Base-by-base conservation (phyloP, 331 rosid species). In the Telfairia occidentalis region DNA sequence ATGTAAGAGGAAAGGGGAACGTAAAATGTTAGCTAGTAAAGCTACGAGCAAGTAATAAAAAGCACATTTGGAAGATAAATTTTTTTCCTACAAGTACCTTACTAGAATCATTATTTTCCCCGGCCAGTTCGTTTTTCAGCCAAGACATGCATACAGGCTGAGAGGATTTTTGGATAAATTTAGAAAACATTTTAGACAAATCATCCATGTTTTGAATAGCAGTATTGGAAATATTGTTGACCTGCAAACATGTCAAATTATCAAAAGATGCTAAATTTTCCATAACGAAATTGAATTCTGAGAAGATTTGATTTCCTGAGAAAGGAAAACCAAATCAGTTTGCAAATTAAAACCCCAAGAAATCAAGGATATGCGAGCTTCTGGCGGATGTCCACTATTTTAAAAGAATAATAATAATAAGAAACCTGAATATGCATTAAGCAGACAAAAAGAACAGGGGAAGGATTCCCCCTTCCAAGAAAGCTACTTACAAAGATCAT, bases 51-150 rank as follows among this genome's bases (percentile, higher is more conserved):
- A 58, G 18, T 70, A 63, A 57, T 53, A 50, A 42, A 37, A 15
- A 46, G 2, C 48, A n/a, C 46, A 53, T 67, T 49, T 59, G 59
- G 48, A 38, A 24, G 28, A 55, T 53, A 79, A 29, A 72, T 75
- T 59, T 49, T 35, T 57, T 78, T 73, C 73, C 50, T 26, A 64
- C 48, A 82, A 43, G 61, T 86, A 91, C 98, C 96, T 82, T 76
- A 77, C 82, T 77, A 58, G 80, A 71, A 46, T 70, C 82, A 29
- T 85, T 73, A 75, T 86, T 82, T 81, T 79, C 78, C 74, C 88
- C 81, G 69, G 40, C 32, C 81, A 82, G 89, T 74, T 90, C 98
- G 12, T 83, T 84, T 84, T 90, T 90, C 87, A 91, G 85, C 98
- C 98, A 95, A 34, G 80, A 76, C 70, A 80, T 66, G 80, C 96